phyloP scores from a whole-genome alignment of 441 rosid species.

The Erodium texanum region DNA sequence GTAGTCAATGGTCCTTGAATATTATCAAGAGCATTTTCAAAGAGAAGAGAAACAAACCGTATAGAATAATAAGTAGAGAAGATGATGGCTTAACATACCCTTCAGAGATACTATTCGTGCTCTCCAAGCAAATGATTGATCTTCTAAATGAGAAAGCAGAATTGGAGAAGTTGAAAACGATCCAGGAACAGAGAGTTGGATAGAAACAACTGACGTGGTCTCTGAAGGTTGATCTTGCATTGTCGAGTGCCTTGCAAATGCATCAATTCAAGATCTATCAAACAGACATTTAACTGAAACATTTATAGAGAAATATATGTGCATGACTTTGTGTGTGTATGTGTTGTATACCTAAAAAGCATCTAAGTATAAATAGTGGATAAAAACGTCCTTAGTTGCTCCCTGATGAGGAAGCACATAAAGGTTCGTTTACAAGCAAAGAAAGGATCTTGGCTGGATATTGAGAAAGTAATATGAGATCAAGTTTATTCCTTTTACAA shows the following conservation, averaged over 20 bases:
- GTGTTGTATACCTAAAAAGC: not conserved
- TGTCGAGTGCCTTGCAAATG: constrained; percentile 41
- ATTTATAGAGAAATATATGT: constrained; percentile 5
- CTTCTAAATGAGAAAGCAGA: constrained; percentile 47
- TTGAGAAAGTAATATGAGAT: not conserved
- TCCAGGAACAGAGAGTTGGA: constrained; percentile 60
- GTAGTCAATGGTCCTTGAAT: not conserved
- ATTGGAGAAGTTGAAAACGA: constrained; percentile 56
- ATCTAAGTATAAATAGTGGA: not conserved
- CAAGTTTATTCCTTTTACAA: constrained; percentile 1
- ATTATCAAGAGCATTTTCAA: not conserved
- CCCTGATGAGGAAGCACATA: not conserved
- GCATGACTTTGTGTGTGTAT: not conserved
- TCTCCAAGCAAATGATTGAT: constrained; percentile 72
- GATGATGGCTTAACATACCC: constrained; percentile 39
- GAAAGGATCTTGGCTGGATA: not conserved
- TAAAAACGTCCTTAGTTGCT: not conserved
- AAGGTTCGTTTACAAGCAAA: not conserved
- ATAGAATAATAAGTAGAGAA: constrained; percentile 12
- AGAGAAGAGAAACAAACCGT: not conserved
- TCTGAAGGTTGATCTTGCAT: constrained; percentile 39
- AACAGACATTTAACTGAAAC: constrained; percentile 6
- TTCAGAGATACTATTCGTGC: constrained; percentile 65
- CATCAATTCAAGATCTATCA: constrained; percentile 25
- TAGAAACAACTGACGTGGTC: constrained; percentile 34